Evolutionary conservation across 805 yeast genomes (phyloP).

Genomic region (Metschnikowia henanensis): DNA sequence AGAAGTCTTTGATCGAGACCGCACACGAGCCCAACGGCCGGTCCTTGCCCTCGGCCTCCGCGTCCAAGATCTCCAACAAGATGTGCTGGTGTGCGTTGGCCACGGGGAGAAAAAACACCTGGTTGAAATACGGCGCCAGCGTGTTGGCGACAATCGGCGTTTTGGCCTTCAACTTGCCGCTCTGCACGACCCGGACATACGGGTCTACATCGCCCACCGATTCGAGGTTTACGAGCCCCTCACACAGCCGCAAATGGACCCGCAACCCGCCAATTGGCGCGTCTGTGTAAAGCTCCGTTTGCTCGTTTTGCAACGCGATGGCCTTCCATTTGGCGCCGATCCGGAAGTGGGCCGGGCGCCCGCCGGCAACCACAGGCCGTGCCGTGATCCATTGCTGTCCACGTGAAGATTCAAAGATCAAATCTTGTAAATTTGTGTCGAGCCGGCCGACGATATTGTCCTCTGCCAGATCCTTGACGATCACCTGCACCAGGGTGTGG

Average conservation of each 20-base stretch:
- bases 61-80: constrained; percentile 62
- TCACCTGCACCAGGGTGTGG: constrained; percentile 51
- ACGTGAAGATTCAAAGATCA: constrained; percentile 47
- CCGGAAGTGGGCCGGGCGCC: constrained; percentile 44
- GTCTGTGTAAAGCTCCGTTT: constrained; percentile 42
- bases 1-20: constrained; percentile 48
- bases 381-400: constrained; percentile 52
- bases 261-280: constrained; percentile 70
- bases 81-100: constrained; percentile 59
- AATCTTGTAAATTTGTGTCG: constrained; percentile 52
- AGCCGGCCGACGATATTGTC: constrained; percentile 54
- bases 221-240: constrained; percentile 55
- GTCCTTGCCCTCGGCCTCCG: constrained; percentile 62
- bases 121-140: constrained; percentile 58
- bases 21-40: constrained; percentile 61
- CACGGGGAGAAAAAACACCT: constrained; percentile 60
- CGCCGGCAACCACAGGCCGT: constrained; percentile 42
- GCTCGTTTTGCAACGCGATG: constrained; percentile 50
- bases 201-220: constrained; percentile 77
- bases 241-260: constrained; percentile 55
- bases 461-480: constrained; percentile 61
- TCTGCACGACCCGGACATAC: constrained; percentile 57
- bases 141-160: constrained; percentile 56
- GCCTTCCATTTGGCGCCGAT: constrained; percentile 72
- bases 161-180: constrained; percentile 56